Conservation (phyloP, 2,329 filamentous ascomycete species). For the Coleophoma eucalyptorum region DNA sequence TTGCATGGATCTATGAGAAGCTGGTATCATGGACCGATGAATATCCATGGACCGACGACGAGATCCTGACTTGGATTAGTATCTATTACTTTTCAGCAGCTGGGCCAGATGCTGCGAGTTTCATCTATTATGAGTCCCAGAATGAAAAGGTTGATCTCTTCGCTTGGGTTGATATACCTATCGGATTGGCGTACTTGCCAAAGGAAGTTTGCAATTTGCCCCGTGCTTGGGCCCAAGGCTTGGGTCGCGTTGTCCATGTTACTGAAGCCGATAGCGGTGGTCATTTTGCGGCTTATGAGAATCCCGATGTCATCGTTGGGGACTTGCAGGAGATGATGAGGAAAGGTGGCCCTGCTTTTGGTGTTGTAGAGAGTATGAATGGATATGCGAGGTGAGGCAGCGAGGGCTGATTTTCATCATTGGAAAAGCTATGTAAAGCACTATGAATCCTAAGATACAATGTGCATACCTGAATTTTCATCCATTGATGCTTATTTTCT, state of each 20-base stretch:
- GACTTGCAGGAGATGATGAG: conserved; percentile 56
- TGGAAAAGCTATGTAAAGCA: too few relatives aligned
- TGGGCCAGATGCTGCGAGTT: conserved; percentile 59
- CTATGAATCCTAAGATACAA: too few relatives aligned
- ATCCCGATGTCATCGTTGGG: conserved; percentile 43
- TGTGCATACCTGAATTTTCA: too few relatives aligned
- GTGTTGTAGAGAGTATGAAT: conserved; percentile 13
- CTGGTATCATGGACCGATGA: conserved; percentile 69
- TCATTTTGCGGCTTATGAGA: conserved; percentile 58
- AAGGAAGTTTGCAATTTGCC: conserved; percentile 51
- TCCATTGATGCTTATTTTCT: too few relatives aligned
- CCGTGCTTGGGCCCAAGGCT: conserved; percentile 47
- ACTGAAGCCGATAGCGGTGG: conserved; percentile 24
- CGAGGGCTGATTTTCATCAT: too few relatives aligned
- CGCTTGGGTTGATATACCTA: conserved; percentile 31
- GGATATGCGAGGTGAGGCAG: neutral
- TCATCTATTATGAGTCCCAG: conserved; percentile 68
- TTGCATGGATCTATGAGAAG: conserved; percentile 80
- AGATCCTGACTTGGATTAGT: conserved; percentile 69
- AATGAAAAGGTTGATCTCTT: conserved; percentile 28
- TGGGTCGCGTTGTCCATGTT: conserved; percentile 56
- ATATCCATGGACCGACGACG: conserved; percentile 72
- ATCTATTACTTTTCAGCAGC: conserved; percentile 69
- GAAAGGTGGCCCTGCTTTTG: conserved; percentile 36
- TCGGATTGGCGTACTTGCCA: conserved; percentile 54